Percentiles rank a stretch among this genome's conserved stretches.
phyloP scores from a whole-genome alignment of 306 rosid species.

The Spatholobus suberectus region DNA sequence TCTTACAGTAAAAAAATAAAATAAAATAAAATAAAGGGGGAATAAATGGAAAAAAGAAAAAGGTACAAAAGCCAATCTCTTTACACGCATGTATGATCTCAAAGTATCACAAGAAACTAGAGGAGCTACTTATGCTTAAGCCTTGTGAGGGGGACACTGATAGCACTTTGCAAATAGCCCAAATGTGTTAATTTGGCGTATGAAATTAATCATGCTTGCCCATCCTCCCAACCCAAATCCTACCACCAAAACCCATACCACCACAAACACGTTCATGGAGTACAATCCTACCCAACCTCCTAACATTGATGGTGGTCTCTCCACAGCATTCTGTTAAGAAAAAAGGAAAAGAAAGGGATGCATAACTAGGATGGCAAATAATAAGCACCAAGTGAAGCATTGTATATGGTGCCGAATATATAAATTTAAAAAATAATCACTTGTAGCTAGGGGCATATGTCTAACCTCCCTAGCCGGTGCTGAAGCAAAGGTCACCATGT shows the following conservation, averaged over 20 bases:
- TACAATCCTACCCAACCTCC: conserved; percentile 93
- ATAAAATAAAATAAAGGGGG: background rate
- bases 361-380: background rate
- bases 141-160: conserved; percentile 91
- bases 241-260: conserved; percentile 86
- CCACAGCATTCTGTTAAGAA: conserved; percentile 82
- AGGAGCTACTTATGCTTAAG: conserved; percentile 53
- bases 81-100: conserved; percentile 70
- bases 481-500: conserved; percentile 92
- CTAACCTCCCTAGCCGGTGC: conserved; percentile 84
- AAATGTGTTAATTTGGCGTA: conserved; percentile 76
- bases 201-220: conserved; percentile 94
- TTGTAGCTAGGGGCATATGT: background rate
- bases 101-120: conserved; percentile 43
- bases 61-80: conserved; percentile 69
- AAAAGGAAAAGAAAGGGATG: background rate
- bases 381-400: background rate
- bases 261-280: conserved; percentile 80
- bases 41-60: background rate
- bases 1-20: conserved; percentile 42
- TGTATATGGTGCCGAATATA: background rate
- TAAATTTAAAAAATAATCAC: background rate
- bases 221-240: conserved; percentile 99
- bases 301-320: conserved; percentile 78
- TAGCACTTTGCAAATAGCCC: conserved; percentile 90